Base-by-base conservation (phyloP, 2,329 filamentous ascomycete genomes). In the Cordyceps farinosa region DNA sequence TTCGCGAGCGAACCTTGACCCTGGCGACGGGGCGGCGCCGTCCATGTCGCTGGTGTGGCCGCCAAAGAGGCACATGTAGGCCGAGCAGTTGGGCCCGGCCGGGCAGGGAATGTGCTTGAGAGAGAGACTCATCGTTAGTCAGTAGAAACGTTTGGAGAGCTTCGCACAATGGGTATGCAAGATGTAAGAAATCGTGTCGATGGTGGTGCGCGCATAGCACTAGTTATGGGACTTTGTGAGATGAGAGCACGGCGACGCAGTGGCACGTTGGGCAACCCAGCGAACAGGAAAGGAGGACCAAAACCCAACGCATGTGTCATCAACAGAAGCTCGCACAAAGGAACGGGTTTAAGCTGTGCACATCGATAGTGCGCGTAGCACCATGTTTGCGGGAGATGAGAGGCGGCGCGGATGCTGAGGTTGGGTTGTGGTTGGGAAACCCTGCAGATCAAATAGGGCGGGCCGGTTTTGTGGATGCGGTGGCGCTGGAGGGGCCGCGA, bases 101-200 rank as follows among this genome's bases (percentile, higher is more conserved):
- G 81, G 81, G 66, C 81, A 84, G 10, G 80, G 79, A 54, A 84
- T 78, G 64, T 77, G 77, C 67, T 82, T 83, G 65, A 83, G 78
- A 53, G 71, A 68, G 63, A 78, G 65, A 64, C 75, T 76, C 76
- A 78, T 78, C 5, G 22, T 29, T 50, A 11, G 5, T 5, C 34
- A 17, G 22, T 57, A 6, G 3, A 11, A 36, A n/a, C 11, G 30
- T 17, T 2, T 13, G 3, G 3, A 11, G 30, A 10, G 42, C 42
- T 36, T 48, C 11, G 30, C n/a, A 38, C 22, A 29, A 22, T 1
- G 10, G 22, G 13, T 7, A 34, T 38, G 55, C 7, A 29, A 29
- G 22, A n/a, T 48, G 17, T 7, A 58, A 48, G 7, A 17, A 29
- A 42, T 30, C 17, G 30, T 8, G 40, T 36, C 9, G 32, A 38